phyloP scores from a whole-genome alignment of 2,329 filamentous ascomycete genomes.

The Colletotrichum filicis region DNA sequence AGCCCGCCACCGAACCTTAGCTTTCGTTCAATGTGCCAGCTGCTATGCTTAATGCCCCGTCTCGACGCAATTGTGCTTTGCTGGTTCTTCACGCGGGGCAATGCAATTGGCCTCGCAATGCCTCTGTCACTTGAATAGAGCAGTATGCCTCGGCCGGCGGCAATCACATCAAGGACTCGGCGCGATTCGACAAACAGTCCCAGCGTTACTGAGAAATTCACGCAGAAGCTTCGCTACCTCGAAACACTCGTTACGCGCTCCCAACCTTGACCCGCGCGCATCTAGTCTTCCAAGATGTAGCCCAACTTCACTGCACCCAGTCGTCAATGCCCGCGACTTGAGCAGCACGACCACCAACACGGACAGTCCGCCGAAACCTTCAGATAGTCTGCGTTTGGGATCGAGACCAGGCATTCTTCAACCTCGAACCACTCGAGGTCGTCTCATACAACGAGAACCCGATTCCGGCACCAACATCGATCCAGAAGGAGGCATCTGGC shows the following conservation, averaged over 20 bases:
- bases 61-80: background rate
- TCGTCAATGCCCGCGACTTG: background rate
- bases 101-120: constrained; percentile 37
- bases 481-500: background rate
- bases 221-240: background rate
- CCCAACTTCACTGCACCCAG: background rate
- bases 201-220: background rate
- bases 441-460: background rate
- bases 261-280: background rate
- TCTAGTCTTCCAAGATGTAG: background rate
- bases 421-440: background rate
- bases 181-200: constrained; percentile 6
- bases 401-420: background rate
- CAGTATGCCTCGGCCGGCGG: constrained; percentile 35
- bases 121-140: constrained; percentile 39
- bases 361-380: background rate
- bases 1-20: background rate
- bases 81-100: constrained; percentile 29
- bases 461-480: background rate
- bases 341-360: background rate
- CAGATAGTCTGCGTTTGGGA: background rate
- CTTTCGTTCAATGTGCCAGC: constrained; percentile 5
- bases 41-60: constrained; percentile 27
- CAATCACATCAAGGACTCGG: constrained; percentile 21
- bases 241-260: background rate